Evolutionary conservation across 108 stramenopile genomes (phyloP).

Genomic region (Nitzschia putrida): DNA sequence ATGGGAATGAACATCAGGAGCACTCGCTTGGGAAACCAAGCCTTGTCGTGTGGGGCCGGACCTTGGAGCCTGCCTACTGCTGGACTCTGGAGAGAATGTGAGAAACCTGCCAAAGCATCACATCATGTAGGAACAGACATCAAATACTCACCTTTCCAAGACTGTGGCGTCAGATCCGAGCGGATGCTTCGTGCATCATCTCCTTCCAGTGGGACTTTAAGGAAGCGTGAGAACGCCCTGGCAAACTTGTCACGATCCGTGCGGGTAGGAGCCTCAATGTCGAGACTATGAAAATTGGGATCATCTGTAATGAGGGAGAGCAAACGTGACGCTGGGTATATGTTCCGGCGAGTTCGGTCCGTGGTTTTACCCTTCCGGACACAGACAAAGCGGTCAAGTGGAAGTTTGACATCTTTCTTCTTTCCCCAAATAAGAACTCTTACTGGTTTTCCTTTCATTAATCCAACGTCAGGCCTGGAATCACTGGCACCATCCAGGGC

Average conservation of each 20-base stretch:
- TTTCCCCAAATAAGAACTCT: slow-evolving; percentile 81
- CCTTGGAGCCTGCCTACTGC: background rate
- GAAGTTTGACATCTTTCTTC: slow-evolving; percentile 73
- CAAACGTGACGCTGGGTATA: slow-evolving; percentile 51
- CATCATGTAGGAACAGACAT: background rate
- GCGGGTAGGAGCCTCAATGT: slow-evolving; percentile 85
- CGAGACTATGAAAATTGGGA: slow-evolving; percentile 51
- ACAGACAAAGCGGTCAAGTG: slow-evolving; percentile 59
- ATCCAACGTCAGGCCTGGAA: background rate
- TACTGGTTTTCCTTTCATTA: slow-evolving; percentile 26
- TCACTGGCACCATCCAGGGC: background rate
- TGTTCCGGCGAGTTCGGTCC: slow-evolving; percentile 66
- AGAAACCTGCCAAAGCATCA: no score
- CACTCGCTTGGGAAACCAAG: background rate
- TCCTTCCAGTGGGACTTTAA: slow-evolving; percentile 61
- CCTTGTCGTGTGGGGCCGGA: background rate
- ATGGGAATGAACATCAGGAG: slow-evolving; percentile 15
- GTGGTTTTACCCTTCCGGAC: slow-evolving; percentile 85
- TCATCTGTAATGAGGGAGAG: slow-evolving; percentile 64
- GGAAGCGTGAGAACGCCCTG: slow-evolving; percentile 75
- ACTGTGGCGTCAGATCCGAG: slow-evolving; percentile 33
- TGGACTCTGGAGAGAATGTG: background rate
- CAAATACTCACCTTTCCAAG: slow-evolving; percentile 24
- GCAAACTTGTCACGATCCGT: slow-evolving; percentile 89
- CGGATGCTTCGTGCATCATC: slow-evolving; percentile 33